A percentile compares a stretch with the other conserved stretches of the same genome.
Evolutionary conservation across 768 basidiomycete genomes (phyloP).

Genomic region (Saitozyma podzolica): DNA sequence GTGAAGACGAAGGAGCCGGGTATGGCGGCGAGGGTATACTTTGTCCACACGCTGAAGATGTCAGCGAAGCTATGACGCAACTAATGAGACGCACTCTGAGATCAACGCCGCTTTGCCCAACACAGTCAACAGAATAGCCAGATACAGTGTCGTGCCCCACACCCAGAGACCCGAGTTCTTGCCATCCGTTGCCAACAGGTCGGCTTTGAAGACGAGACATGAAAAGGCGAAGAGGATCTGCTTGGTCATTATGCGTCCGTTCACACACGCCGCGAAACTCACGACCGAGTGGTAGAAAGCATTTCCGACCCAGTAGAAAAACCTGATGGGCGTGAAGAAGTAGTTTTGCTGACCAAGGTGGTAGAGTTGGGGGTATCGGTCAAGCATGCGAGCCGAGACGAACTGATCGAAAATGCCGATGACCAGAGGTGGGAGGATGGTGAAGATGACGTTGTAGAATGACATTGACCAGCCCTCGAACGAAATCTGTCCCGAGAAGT

Average conservation of each 20-base stretch:
- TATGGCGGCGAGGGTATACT: slow-evolving; percentile 96
- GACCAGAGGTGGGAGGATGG: slow-evolving; percentile 91
- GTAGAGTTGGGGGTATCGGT: slow-evolving; percentile 95
- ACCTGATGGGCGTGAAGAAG: slow-evolving; percentile 59
- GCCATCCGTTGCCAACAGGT: slow-evolving; percentile 76
- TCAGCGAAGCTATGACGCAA: background rate
- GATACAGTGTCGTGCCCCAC: slow-evolving; percentile 96
- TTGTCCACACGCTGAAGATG: slow-evolving; percentile 85
- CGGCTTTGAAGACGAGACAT: slow-evolving; percentile 87
- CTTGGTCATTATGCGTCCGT: background rate
- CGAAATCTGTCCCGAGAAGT: slow-evolving; percentile 97
- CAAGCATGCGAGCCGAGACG: slow-evolving; percentile 91
- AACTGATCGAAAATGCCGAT: slow-evolving; percentile 99
- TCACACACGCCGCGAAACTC: slow-evolving; percentile 12
- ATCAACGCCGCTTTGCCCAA: slow-evolving; percentile 95
- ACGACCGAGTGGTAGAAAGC: slow-evolving; percentile 54
- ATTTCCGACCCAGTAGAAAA: slow-evolving; percentile 54
- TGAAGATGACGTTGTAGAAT: slow-evolving; percentile 94
- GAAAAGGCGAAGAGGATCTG: slow-evolving; percentile 87
- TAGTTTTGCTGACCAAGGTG: slow-evolving; percentile 88
- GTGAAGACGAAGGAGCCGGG: slow-evolving; percentile 96
- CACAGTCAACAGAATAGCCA: slow-evolving; percentile 88
- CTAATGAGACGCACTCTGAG: slow-evolving; percentile 74
- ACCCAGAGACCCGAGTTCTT: slow-evolving; percentile 93
- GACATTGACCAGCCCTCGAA: slow-evolving; percentile 99